Evolutionary conservation across 1,284 basidiomycete species (phyloP).

Genomic region (Farysia itapuensis): DNA sequence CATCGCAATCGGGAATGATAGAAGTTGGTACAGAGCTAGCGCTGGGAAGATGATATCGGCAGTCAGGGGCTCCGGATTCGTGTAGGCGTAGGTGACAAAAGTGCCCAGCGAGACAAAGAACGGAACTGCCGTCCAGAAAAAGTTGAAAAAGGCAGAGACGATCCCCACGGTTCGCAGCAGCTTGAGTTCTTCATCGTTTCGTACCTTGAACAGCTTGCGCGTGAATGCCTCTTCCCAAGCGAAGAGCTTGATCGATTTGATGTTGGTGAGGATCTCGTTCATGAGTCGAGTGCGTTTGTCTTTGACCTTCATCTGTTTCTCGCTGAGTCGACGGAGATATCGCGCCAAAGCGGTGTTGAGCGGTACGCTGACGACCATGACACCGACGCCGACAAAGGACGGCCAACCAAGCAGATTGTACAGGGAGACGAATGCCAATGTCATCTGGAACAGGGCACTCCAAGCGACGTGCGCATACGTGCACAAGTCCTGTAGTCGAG

Average conservation of each 20-base stretch:
- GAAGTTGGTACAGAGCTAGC: constrained; percentile 62
- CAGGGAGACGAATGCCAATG: constrained; percentile 65
- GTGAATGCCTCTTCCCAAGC: constrained; percentile 60
- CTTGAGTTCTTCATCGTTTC: constrained; percentile 71
- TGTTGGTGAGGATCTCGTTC: constrained; percentile 55
- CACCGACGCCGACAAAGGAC: constrained; percentile 77
- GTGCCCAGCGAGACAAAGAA: constrained; percentile 79
- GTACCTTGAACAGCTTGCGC: constrained; percentile 70
- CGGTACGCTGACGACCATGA: constrained; percentile 71
- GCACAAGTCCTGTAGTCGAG: constrained; percentile 83
- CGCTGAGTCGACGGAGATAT: constrained; percentile 72
- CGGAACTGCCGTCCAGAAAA: constrained; percentile 72
- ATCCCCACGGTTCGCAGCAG: constrained; percentile 76
- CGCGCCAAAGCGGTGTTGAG: constrained; percentile 75
- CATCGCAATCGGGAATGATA: constrained; percentile 75
- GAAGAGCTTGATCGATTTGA: constrained; percentile 58
- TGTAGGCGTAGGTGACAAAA: constrained; percentile 77
- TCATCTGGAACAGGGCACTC: constrained; percentile 67
- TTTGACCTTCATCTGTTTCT: constrained; percentile 83
- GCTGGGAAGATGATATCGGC: constrained; percentile 63
- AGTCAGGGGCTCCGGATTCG: constrained; percentile 69
- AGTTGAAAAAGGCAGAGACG: constrained; percentile 72
- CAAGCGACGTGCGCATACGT: constrained; percentile 77
- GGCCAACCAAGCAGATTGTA: constrained; percentile 76
- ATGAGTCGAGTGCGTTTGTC: constrained; percentile 65